These are phyloP conservation scores for Rhodomyrtus psidioides DNA, from an alignment of 441 rosid genomes.

Conservation along the genomic window DNA sequence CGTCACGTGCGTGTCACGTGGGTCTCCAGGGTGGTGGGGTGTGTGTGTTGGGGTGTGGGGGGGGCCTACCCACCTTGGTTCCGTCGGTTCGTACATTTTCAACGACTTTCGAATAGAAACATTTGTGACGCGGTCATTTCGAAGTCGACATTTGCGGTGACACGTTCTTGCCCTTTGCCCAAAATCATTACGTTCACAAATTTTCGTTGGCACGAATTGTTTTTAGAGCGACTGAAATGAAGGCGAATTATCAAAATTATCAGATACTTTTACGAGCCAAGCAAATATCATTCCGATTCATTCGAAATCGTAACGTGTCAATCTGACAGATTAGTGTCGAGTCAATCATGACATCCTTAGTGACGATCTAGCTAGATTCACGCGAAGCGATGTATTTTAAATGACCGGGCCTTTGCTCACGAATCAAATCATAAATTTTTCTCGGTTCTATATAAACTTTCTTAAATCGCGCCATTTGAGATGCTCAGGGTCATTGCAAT, in stretches of 20 bases:
- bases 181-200: neutral
- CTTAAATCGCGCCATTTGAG: fast-evolving
- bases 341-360: fast-evolving
- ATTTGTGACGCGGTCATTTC: neutral
- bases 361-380: neutral
- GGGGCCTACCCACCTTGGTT: neutral
- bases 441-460: fast-evolving
- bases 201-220: neutral
- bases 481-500: fast-evolving
- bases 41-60: neutral
- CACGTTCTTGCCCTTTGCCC: neutral
- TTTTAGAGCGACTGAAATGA: neutral
- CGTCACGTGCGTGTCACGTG: neutral
- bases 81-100: neutral
- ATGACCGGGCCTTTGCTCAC: fast-evolving
- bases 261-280: neutral
- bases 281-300: neutral
- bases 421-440: fast-evolving
- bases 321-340: no score
- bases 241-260: neutral
- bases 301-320: neutral
- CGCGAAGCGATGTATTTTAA: neutral
- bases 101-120: neutral
- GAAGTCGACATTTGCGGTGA: neutral
- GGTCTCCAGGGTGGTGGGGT: neutral